Evolutionary conservation across 176 grass and related monocot genomes (phyloP), one percentile per base, ranked within the genome.

Genomic region (Carex parvula): DNA sequence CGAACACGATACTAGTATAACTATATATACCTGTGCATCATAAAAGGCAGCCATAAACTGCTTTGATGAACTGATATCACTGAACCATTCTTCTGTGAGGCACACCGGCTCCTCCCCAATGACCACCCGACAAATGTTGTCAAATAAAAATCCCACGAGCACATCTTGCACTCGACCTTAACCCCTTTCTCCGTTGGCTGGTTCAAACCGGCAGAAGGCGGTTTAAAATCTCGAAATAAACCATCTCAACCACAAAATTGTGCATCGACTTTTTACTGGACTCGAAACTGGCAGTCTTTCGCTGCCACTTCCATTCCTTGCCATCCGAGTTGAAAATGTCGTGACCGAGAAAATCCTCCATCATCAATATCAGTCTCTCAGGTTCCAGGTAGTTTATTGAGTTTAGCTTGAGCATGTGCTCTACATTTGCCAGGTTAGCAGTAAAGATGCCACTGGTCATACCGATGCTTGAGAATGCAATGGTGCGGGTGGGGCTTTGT

Each of bases 71-170:
- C 44, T 48, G 54, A 50, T 64, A 20, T 15, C 86, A 56, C 42
- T 0, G 8, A 22, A 54, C 3, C 81, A 46, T 18, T 72, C 81
- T 18, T 84, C 72, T 9, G 84, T 41, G 57, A 92, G 90, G 84
- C 90, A 90, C 29, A 74, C 48, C 0, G 89, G 88, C 60, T 93
- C 91, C 52, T 93, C 83, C 26, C 87, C 76, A 79, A 88, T 87
- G 42, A 81, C 82, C 5, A 93, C 91, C 41, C 52, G 62, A 44
- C 91, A 93, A 58, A 93, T 93, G 75, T 75, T 93, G 41, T 93
- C 91, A 22, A 93, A 93, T 8, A 74, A 65, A 82, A 90, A 91
- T 3, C 87, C 48, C 78, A 89, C 84, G 1, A 91, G 60, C 60
- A 84, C 64, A 16, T 79, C 75, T 55, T 91, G 84, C 26, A 12